These are phyloP conservation scores for Phallus indusiatus DNA, from an alignment of 768 basidiomycete species.

Conservation along the genomic window DNA sequence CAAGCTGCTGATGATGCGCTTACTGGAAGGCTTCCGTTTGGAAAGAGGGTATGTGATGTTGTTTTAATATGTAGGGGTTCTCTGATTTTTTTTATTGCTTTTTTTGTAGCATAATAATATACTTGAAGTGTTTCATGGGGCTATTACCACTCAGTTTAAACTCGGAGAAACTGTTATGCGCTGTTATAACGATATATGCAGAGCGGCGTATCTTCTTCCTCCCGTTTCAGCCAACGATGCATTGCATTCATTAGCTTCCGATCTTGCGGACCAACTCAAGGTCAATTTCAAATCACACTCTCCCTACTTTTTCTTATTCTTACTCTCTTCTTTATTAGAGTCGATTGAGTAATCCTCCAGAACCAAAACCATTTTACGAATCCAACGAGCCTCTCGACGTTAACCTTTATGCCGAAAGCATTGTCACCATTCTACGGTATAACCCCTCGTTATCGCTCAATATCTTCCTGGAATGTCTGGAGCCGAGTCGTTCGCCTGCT, in stretches of 20 bases:
- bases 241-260: conserved; percentile 53
- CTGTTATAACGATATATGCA: conserved; percentile 70
- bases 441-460: conserved; percentile 48
- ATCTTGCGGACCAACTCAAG: conserved; percentile 75
- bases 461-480: conserved; percentile 55
- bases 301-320: conserved; percentile 7
- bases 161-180: conserved; percentile 57
- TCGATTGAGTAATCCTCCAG: conserved; percentile 23
- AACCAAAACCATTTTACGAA: conserved; percentile 57
- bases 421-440: conserved; percentile 66
- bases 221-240: conserved; percentile 45
- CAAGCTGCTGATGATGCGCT: conserved; percentile 20
- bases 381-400: conserved; percentile 61
- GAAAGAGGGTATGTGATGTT: conserved; percentile 6
- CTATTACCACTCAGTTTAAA: conserved; percentile 45
- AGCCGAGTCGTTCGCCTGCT: conserved; percentile 71
- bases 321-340: conserved; percentile 15
- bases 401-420: conserved; percentile 63
- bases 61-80: neutral
- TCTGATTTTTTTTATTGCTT: neutral
- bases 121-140: conserved; percentile 51
- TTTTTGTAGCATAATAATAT: conserved; percentile 41
- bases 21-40: conserved; percentile 17
- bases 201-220: conserved; percentile 49
- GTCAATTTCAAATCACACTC: conserved; percentile 34